A percentile compares a stretch with the other conserved stretches of the same genome.
Evolutionary conservation across 2,329 filamentous ascomycete genomes (phyloP).

Genomic region (Graphiopsis chlorocephala): DNA sequence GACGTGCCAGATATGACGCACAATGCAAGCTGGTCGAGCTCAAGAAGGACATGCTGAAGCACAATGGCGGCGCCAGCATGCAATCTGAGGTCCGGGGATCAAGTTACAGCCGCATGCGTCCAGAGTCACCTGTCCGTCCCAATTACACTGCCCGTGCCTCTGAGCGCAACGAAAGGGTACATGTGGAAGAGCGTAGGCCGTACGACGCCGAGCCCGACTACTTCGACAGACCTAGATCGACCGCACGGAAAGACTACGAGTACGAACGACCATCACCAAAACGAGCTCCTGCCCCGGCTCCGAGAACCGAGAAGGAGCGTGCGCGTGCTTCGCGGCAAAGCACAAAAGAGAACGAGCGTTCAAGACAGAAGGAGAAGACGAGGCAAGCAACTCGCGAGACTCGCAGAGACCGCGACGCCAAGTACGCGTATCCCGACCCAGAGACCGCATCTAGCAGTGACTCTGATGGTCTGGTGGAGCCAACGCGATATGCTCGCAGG

Average conservation of each 20-base stretch:
- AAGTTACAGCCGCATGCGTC: slow-evolving; percentile 30
- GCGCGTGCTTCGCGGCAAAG: slow-evolving; percentile 20
- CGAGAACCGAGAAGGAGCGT: slow-evolving; percentile 22
- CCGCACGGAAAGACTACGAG: slow-evolving; percentile 39
- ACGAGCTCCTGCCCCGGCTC: slow-evolving; percentile 18
- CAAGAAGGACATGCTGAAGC: slow-evolving; percentile 52
- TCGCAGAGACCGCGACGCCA: slow-evolving; percentile 38
- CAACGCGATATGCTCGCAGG: slow-evolving; percentile 3
- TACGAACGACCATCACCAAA: slow-evolving; percentile 37
- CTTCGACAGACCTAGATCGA: slow-evolving; percentile 36
- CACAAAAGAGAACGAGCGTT: slow-evolving; percentile 35
- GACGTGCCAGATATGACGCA: slow-evolving; percentile 74
- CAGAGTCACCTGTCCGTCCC: slow-evolving; percentile 31
- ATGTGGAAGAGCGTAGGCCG: slow-evolving; percentile 34
- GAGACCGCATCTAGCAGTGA: slow-evolving; percentile 33
- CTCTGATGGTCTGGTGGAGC: slow-evolving; percentile 20
- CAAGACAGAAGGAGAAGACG: slow-evolving; percentile 39
- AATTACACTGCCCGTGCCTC: slow-evolving; percentile 25
- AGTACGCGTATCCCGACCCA: slow-evolving; percentile 32
- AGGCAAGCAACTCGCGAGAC: slow-evolving; percentile 41
- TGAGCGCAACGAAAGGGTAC: slow-evolving; percentile 20
- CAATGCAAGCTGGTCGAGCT: slow-evolving; percentile 65
- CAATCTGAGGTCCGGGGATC: slow-evolving; percentile 33
- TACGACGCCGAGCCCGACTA: slow-evolving; percentile 32
- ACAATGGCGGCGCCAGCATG: slow-evolving; percentile 22